Evolutionary conservation across 352 stramenopile genomes (phyloP), one percentile per base, ranked within the genome.

Genomic region (Bremia lactucae): DNA sequence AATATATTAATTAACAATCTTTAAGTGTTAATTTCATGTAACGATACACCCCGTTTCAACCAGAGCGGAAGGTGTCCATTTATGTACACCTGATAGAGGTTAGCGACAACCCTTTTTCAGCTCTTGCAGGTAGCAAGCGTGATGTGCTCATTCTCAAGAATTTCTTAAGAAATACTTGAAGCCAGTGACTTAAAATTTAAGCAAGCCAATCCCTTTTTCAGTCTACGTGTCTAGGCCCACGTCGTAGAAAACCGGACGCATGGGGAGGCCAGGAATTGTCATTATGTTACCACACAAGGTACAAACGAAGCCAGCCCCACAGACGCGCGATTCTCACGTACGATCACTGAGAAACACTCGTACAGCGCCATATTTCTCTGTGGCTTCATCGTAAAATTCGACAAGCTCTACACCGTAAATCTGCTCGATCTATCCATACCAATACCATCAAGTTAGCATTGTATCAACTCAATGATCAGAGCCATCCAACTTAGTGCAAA

Each of bases 241-340:
- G 65, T 99, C 95, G 58, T 98, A 97, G 68, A 98, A 99, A 46
- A 94, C 95, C 14, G 96, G 96, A 25, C 95, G 73, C 10, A 95
- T 99, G 13, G 96, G 94, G 1, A 99, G 69, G n/a, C 96, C 96
- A 15, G 96, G 96, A 44, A 99, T 96, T 1, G 95, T 98, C 88
- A 97, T 98, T 55, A 99, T 98, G 55, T 98, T 89, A 21, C 96
- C 96, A 38, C 84, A 93, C 29, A 97, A 65, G 33, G 93, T 51
- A 59, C 96, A 95, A 28, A 98, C 64, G 31, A 99, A 99, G 6
- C 95, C 96, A 34, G 96, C 96, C 10, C 96, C 96, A 95, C 90
- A 39, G 88, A 98, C 26, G 82, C 84, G 7, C 95, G 87, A 43
- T 98, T 82, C 51, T 98, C 95, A 39, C 95, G 76, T 21, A 99